Evolutionary conservation across 495 filamentous ascomycete genomes (phyloP), one percentile per base, ranked within the genome.

Genomic region (Penicillium malachiteum): DNA sequence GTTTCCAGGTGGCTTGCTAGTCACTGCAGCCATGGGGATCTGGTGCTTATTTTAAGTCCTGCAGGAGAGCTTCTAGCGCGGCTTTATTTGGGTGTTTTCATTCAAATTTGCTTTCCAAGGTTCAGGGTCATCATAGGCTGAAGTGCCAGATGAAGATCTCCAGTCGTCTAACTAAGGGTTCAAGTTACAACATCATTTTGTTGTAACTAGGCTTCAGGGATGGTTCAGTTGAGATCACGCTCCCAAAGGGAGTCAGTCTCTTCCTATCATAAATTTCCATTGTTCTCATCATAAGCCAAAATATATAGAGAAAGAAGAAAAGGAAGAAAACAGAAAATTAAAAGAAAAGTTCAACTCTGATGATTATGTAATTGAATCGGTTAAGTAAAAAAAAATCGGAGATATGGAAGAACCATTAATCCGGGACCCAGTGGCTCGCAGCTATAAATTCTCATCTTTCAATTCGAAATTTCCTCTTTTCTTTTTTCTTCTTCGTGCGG

Each of bases 401-500:
- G 13, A 16, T 10, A 4, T 12, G 43, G 43, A 46, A 14, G 43
- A 46, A 35, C 33, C 16, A 0, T 18, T 49, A 38, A 4, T 49
- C 34, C 50, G 38, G 39, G 43, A 18, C 13, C 30, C 42, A 10
- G 21, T 34, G 4, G 5, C 16, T 40, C 9, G n/a, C 34, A 11
- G 57, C 57, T 48, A 68, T 67, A 73, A 76, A 71, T 67, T 61
- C 57, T 58, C 50, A 35, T 14, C 17, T 16, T n/a, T 12, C 48
- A 13, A 30, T 32, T 8, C 32, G 35, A 14, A 10, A 51, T 56
- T 71, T 65, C 32, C 39, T 65, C 69, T 65, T 59, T 62, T 69
- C 70, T 70, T 66, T 59, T 75, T 81, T 74, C 65, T 66, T 72
- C 80, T 81, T 85, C 74, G 80, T 85, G 82, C 82, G 81, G 82